phyloP scores from a whole-genome alignment of 164 flowering plant genomes.

The Tetrastigma voinierianum region DNA sequence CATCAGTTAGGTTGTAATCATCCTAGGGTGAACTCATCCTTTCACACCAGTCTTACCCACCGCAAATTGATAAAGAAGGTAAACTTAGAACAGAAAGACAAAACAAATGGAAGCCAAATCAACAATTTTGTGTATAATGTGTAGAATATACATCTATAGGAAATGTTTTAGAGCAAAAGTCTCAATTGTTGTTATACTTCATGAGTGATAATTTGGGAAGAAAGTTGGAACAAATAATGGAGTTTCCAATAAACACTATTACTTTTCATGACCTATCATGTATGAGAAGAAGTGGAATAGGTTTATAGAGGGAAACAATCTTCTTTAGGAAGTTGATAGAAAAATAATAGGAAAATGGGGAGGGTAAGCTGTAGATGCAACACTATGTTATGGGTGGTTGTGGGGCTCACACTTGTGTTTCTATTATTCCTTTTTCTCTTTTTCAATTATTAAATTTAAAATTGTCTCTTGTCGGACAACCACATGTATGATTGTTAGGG shows the following conservation, averaged over 20 bases:
- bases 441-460: slow-evolving; percentile 27
- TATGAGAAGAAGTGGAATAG: neutral
- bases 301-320: neutral
- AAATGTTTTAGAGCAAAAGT: neutral
- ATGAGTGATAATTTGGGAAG: neutral
- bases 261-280: too few species aligned
- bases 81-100: slow-evolving; percentile 1
- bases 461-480: slow-evolving; percentile 35
- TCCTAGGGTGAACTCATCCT: slow-evolving; percentile 19
- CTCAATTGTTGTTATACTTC: neutral
- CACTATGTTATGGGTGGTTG: slow-evolving; percentile 23
- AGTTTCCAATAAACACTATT: too few species aligned
- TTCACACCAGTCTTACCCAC: slow-evolving; percentile 11
- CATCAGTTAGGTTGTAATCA: slow-evolving; percentile 28
- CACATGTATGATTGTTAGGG: slow-evolving; percentile 29
- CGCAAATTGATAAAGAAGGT: neutral
- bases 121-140: slow-evolving; percentile 5
- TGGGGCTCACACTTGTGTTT: slow-evolving; percentile 32
- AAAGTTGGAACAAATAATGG: too few species aligned
- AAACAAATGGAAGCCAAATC: slow-evolving; percentile 11
- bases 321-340: slow-evolving; percentile 13
- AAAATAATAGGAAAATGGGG: slow-evolving; percentile 8
- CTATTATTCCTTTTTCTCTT: slow-evolving; percentile 20
- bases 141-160: neutral
- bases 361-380: slow-evolving; percentile 24